phyloP scores from a whole-genome alignment of 75 land plant genomes.

The Larix kaempferi region DNA sequence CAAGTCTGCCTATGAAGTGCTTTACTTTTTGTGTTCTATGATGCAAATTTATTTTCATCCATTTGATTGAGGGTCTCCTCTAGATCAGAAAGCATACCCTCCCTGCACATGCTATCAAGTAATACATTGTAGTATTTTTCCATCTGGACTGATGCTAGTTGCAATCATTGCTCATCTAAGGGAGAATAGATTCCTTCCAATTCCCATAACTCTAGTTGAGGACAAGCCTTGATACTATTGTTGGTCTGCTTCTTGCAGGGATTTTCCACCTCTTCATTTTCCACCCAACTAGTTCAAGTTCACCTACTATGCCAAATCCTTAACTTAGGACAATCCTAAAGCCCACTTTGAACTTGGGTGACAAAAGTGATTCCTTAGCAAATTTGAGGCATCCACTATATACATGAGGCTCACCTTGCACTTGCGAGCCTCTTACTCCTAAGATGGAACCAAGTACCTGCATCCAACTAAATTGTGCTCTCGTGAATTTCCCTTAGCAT shows the following conservation, averaged over 20 bases:
- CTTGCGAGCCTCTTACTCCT: slow-evolving; percentile 46
- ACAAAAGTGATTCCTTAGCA: no score
- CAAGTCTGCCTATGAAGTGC: no score
- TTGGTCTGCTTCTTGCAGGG: no score
- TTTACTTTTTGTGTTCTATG: slow-evolving; percentile 55
- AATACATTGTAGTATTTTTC: slow-evolving; percentile 54
- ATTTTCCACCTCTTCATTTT: no score
- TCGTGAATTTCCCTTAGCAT: no score
- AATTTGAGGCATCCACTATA: no score
- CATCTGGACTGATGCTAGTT: slow-evolving; percentile 37
- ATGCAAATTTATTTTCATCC: slow-evolving; percentile 34
- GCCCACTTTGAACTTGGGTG: no score
- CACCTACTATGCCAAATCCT: slow-evolving; percentile 62
- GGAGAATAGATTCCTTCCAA: slow-evolving; percentile 52
- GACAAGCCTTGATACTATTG: no score
- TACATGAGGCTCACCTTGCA: no score
- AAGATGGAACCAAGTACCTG: slow-evolving; percentile 68
- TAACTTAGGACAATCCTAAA: no score
- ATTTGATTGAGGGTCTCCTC: slow-evolving; percentile 46
- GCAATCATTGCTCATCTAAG: slow-evolving; percentile 61
- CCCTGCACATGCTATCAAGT: slow-evolving; percentile 61
- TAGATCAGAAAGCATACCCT: slow-evolving; percentile 64
- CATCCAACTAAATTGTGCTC: no score
- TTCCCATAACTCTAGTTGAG: slow-evolving; percentile 42
- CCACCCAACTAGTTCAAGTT: no score